Evolutionary conservation across 305 asterid genomes (phyloP).

Genomic region (Fraxinus paxiana): DNA sequence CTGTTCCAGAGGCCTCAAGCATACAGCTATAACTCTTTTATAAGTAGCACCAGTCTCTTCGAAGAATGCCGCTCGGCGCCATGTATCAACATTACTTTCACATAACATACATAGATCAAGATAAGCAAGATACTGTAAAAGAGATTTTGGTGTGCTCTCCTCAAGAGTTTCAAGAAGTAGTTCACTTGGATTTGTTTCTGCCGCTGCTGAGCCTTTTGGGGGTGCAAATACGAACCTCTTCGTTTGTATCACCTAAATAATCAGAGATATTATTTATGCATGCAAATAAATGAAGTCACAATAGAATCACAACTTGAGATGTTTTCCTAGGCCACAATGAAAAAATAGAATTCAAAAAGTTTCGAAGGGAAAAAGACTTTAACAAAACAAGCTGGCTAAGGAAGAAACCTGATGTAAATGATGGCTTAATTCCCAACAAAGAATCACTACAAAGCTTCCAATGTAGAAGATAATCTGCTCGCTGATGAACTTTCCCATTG

Average conservation of each 20-base stretch:
- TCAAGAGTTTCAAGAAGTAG: slow-evolving; percentile 68
- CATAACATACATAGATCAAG: slow-evolving; percentile 95
- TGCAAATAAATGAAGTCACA: slow-evolving; percentile 4
- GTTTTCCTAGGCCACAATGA: neutral
- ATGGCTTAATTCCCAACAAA: slow-evolving; percentile 84
- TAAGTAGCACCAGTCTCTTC: slow-evolving; percentile 91
- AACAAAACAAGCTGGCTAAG: slow-evolving; percentile 12
- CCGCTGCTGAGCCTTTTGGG: slow-evolving; percentile 96
- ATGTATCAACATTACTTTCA: slow-evolving; percentile 81
- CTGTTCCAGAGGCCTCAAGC: slow-evolving; percentile 70
- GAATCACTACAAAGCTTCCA: slow-evolving; percentile 58
- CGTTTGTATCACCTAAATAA: slow-evolving; percentile 68
- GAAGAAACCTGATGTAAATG: slow-evolving; percentile 73
- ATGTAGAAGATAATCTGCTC: slow-evolving; percentile 62
- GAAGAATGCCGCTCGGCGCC: slow-evolving; percentile 89
- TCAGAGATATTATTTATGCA: slow-evolving; percentile 10
- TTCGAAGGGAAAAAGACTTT: neutral
- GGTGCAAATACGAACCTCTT: slow-evolving; percentile 86
- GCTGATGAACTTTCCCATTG: slow-evolving; percentile 40
- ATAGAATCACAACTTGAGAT: neutral
- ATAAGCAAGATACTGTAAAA: slow-evolving; percentile 84
- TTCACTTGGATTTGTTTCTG: slow-evolving; percentile 90
- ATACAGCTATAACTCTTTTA: slow-evolving; percentile 62
- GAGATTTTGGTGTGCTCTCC: slow-evolving; percentile 74
- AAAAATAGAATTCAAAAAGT: neutral